Base-by-base conservation (phyloP, 2,329 filamentous ascomycete species). In the Talaromyces pinophilus region DNA sequence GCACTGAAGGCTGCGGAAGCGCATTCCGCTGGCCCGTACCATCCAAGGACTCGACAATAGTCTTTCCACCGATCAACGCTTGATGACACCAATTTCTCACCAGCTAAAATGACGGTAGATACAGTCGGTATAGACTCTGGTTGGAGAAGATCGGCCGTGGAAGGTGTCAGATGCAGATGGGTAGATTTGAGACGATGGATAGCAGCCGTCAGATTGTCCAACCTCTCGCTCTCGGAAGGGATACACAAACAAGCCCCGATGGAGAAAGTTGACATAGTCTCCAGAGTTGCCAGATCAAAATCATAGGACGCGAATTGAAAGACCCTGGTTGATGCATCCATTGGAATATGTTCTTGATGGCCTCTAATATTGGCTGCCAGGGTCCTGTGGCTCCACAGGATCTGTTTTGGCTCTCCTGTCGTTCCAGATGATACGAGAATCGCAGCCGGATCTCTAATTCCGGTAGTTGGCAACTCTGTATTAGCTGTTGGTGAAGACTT, bases 361-460 rank as follows among this genome's bases (percentile, higher is more conserved):
- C 35, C 35, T 28, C 35, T 59, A 8, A 65, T 59, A 50, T 62
- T 65, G 1, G 79, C 75, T 0, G 78, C 72, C 0, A 80, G 68
- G 1, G 74, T 71, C 5, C 65, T 63, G 55, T 82, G 80, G 3
- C 70, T 70, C 62, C 76, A 77, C 1, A 77, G 17, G 5, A 82
- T 78, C 0, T 77, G 80, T 68, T 83, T 83, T 0, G 81, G 81
- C 2, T 69, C 73, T 2, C 82, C 81, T 1, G 81, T 82, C 5
- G 77, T 78, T 0, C 81, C 81, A 2, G 80, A 83, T 0, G 82
- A 59, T 19, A 65, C 54, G 2, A 65, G 55, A 6, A 65, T 65
- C 11, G 55, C 52, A 17, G 63, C 63, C 2, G 44, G 63, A 2
- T 52, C 55, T 13, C 13, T 33, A 17, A 52, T 17, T 30, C 33